These are phyloP conservation scores for Fraxinus latifolia DNA, from an alignment of 305 asterid genomes.

Conservation along the genomic window DNA sequence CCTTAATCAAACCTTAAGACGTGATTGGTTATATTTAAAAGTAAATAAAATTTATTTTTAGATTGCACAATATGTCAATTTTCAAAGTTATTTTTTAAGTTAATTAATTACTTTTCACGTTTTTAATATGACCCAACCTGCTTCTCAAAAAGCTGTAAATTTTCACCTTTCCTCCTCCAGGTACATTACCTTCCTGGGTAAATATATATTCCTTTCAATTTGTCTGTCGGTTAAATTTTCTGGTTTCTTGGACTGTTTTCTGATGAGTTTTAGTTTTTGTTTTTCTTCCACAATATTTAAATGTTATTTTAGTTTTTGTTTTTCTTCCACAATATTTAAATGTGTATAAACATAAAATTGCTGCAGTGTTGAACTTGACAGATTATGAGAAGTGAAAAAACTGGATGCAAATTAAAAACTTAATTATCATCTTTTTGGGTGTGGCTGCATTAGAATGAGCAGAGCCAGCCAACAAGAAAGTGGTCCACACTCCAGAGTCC, in stretches of 20 bases:
- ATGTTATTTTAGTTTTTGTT: background rate
- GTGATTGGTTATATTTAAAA: background rate
- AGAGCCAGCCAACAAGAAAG: background rate
- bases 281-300: background rate
- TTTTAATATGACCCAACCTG: background rate
- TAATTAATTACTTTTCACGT: background rate
- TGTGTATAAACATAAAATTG: background rate
- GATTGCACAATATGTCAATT: background rate
- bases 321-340: background rate
- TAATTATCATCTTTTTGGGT: background rate
- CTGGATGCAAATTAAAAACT: background rate
- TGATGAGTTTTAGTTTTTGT: background rate
- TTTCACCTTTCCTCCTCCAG: background rate
- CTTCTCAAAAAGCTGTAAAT: background rate
- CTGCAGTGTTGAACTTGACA: background rate
- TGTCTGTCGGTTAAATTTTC: background rate
- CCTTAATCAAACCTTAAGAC: background rate
- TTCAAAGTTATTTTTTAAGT: background rate
- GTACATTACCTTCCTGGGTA: background rate
- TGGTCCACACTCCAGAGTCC: background rate
- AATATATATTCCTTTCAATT: background rate
- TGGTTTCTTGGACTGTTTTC: background rate
- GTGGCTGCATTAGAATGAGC: background rate
- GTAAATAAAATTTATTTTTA: background rate
- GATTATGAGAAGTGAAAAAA: background rate